Base-by-base conservation (phyloP, 2,329 filamentous ascomycete species). In the Cryphonectria naterciae region DNA sequence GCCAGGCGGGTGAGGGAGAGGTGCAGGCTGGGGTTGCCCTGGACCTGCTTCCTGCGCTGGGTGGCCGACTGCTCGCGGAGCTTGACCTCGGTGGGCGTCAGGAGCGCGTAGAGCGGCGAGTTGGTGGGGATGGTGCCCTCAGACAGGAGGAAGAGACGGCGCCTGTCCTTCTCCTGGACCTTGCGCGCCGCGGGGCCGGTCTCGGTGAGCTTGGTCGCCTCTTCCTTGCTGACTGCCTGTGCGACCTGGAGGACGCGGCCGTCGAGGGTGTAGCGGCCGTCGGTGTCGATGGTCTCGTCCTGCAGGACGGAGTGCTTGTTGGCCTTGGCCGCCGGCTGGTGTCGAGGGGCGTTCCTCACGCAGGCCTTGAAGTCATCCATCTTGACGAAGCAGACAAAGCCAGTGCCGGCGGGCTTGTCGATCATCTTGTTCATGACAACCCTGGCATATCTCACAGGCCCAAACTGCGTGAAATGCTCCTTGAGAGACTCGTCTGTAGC, bases 361-460 rank as follows among this genome's bases (percentile, higher is more conserved):
- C 96, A 98, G 28, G 85, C 80, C 78, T 91, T 89, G 74, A 91
- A 93, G 77, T 97, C 93, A 28, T 92, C 88, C 52, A 85, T 83
- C 65, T 92, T 91, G 81, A 91, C 91, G 82, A 99, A 99, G 82
- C 94, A 97, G 41, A 98, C 95, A 77, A 99, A 99, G 4, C 92
- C 96, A 43, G 95, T 98, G 37, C 96, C 96, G 64, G 93, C 93
- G 1, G 96, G 93, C 67, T 93, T 91, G 75, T 95, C 94, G 0
- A 94, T 97, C 35, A 90, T 89, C 63, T 87, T 91, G 78, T 99
- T 95, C 78, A 97, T 88, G 52, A 99, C 97, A 13, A 98, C 91
- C 74, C 97, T 89, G 6, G 95, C 96, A 79, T 98, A 99, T 52
- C 95, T 89, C 54, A 98, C 85, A n/a, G 87, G 87, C 37, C 96